Conservation (phyloP, 1,139 yeast species). For the Spathaspora sp. region DNA sequence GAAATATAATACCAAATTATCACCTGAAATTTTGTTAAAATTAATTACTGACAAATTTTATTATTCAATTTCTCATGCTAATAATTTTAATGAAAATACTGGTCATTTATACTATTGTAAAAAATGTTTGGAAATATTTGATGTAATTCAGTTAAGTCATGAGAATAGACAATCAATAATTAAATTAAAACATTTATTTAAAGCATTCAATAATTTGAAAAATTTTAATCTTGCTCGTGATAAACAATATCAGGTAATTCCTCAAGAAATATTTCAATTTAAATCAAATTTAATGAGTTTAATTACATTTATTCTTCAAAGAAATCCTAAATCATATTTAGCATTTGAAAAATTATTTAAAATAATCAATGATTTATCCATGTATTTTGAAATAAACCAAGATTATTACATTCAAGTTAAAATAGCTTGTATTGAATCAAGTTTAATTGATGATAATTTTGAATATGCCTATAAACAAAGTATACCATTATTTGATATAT, state of each 20-base stretch:
- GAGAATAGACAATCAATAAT: constrained; percentile 19
- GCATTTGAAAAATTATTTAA: constrained; percentile 45
- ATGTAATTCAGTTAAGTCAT: constrained; percentile 16
- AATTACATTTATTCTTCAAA: constrained; percentile 46
- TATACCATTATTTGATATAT: constrained; percentile 28
- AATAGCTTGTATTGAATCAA: constrained; percentile 56
- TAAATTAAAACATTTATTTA: constrained; percentile 28
- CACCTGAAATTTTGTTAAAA: constrained; percentile 19
- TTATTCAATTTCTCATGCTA: constrained; percentile 52
- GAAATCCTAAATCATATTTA: constrained; percentile 53
- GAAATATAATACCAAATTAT: constrained; percentile 16
- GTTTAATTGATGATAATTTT: constrained; percentile 55
- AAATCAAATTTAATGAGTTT: constrained; percentile 24
- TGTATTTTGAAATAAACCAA: constrained; percentile 17
- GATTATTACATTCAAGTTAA: constrained; percentile 36
- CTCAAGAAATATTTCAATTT: constrained; percentile 25
- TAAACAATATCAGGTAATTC: constrained; percentile 28
- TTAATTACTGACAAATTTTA: constrained; percentile 45
- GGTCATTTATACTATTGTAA: constrained; percentile 47
- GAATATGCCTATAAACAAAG: constrained; percentile 46
- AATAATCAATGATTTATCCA: constrained; percentile 40
- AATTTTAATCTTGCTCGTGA: constrained; percentile 40
- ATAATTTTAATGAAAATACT: constrained; percentile 46
- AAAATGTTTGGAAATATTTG: constrained; percentile 39
- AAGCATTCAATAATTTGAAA: constrained; percentile 28